Evolutionary conservation across 2,329 filamentous ascomycete genomes (phyloP).

Genomic region (Ophiostoma perfectum): DNA sequence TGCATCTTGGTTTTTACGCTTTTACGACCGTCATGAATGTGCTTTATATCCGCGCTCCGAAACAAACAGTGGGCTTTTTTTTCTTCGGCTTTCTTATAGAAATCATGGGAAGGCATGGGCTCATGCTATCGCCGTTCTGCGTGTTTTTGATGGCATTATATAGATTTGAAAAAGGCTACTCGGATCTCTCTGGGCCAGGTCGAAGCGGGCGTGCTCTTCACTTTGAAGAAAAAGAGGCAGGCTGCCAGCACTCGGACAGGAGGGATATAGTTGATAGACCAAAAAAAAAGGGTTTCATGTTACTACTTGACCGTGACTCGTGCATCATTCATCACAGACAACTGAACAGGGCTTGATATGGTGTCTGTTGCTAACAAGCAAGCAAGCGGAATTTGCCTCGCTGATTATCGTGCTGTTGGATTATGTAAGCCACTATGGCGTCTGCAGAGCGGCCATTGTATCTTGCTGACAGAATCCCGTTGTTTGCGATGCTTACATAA

Average conservation of each 20-base stretch:
- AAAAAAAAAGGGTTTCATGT: background rate
- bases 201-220: background rate
- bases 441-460: too few species aligned
- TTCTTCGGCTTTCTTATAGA: slow-evolving; percentile 27
- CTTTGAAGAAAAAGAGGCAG: background rate
- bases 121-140: slow-evolving; percentile 34
- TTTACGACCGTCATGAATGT: slow-evolving; percentile 40
- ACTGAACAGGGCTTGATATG: too few species aligned
- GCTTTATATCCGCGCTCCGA: slow-evolving; percentile 32
- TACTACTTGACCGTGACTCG: too few species aligned
- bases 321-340: too few species aligned
- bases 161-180: slow-evolving; percentile 64
- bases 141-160: slow-evolving; percentile 37
- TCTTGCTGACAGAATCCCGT: too few species aligned
- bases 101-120: slow-evolving; percentile 30
- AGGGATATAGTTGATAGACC: slow-evolving; percentile 7
- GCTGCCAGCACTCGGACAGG: slow-evolving; percentile 1
- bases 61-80: slow-evolving; percentile 33
- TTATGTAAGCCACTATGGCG: background rate
- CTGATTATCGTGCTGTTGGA: background rate
- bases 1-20: slow-evolving; percentile 34
- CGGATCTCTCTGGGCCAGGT: slow-evolving; percentile 41
- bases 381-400: background rate
- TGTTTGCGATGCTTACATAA: too few species aligned
- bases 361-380: background rate